Evolutionary conservation across 495 filamentous ascomycete species (phyloP).

Genomic region (Glarea lozoyensis): DNA sequence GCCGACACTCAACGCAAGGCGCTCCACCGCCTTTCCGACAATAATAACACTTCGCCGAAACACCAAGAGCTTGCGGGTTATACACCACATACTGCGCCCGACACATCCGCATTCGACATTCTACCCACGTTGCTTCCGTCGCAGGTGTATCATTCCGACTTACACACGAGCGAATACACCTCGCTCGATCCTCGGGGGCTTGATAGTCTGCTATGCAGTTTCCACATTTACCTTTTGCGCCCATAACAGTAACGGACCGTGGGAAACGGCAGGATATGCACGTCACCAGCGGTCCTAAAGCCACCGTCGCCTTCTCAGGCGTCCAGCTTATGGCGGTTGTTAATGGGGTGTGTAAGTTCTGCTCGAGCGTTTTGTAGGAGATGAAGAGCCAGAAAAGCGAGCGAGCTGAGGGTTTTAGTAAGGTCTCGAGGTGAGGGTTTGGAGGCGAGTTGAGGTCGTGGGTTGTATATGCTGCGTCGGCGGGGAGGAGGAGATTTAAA

Average conservation of each 20-base stretch:
- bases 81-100: constrained; percentile 40
- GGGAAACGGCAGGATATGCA: constrained; percentile 33
- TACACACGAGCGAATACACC: constrained; percentile 15
- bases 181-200: constrained; percentile 8
- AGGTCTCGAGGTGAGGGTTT: constrained; percentile 1
- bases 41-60: constrained; percentile 37
- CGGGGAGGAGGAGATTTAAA: constrained; percentile 32
- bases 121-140: constrained; percentile 30
- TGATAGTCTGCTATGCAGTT: constrained; percentile 20
- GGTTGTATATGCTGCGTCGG: constrained; percentile 26
- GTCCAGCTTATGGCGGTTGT: constrained; percentile 30
- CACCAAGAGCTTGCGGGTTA: constrained; percentile 24
- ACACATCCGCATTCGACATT: constrained; percentile 30
- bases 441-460: constrained; percentile 1
- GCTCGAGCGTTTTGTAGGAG: constrained; percentile 37
- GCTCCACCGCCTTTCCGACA: constrained; percentile 26
- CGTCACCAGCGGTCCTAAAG: constrained; percentile 28
- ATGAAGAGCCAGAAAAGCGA: constrained; percentile 31
- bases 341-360: constrained; percentile 31
- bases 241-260: constrained; percentile 38
- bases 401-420: constrained; percentile 25
- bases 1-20: constrained; percentile 27
- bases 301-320: constrained; percentile 28
- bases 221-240: constrained; percentile 26
- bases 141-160: constrained; percentile 20